Evolutionary conservation across 805 yeast species (phyloP), one percentile per base, ranked within the genome.

Genomic region (Yamadazyma phyllophila): DNA sequence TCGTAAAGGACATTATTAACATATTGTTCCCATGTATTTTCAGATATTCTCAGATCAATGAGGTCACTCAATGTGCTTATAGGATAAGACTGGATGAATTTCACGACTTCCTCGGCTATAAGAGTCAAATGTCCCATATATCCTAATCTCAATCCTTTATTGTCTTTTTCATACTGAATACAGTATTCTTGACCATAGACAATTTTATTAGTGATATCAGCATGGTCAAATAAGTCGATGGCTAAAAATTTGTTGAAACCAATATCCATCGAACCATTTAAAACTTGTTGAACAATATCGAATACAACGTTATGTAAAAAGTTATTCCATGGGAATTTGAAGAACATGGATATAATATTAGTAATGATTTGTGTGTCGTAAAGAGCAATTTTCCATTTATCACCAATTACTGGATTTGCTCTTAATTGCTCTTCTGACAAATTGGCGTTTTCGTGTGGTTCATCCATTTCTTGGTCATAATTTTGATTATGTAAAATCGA

Each of bases 91-190:
- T 63, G 77, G n/a, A 77, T 72, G 63, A 94, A 94, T 63, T 94
- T 94, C 40, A 90, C 96, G 35, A 94, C 94, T 63, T 94, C 99
- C 62, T 94, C 99, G 20, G 97, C 92, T 51, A 94, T 89, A 43
- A 94, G 72, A 2, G 96, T 89, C 52, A 94, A 71, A 61, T 94
- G 99, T 15, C 99, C 99, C 94, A 92, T 94, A 60, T 88, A 94
- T 0, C 99, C 99, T 41, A 90, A 76, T 49, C 96, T 77, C 43
- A 88, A 77, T 2, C 85, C 82, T 31, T 54, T 51, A 34, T 60
- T 51, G 12, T 74, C 72, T 46, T 69, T 69, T 51, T 74, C 77
- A 61, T 87, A 69, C 71, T 79, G 26, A 82, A 85, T 49, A 82
- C 73, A 68, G 76, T 89, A 52, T 83, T 59, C 80, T 75, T 54